A percentile compares a stretch with the other conserved stretches of the same genome.
Evolutionary conservation across 1,284 basidiomycete genomes (phyloP).

Genomic region (Grifola frondosa): DNA sequence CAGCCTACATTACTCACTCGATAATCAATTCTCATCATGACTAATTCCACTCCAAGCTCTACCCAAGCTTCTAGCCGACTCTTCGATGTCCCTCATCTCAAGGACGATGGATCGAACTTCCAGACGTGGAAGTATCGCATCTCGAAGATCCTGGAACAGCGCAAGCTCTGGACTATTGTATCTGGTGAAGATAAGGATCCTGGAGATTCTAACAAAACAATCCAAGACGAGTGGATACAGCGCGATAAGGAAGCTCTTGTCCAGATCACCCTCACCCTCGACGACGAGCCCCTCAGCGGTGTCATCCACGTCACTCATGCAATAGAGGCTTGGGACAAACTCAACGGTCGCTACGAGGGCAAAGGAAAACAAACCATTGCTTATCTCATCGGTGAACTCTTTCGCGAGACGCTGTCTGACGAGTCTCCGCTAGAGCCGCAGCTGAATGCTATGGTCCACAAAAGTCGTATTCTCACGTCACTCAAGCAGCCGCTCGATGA

Average conservation of each 20-base stretch:
- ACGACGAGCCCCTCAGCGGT: constrained; percentile 20
- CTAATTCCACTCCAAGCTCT: neutral
- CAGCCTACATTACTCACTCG: neutral
- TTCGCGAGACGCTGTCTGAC: constrained; percentile 19
- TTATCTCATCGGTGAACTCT: constrained; percentile 22
- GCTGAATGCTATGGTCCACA: constrained; percentile 19
- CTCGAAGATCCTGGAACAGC: constrained; percentile 14
- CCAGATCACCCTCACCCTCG: constrained; percentile 23
- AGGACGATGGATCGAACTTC: constrained; percentile 22
- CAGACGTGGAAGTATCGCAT: constrained; percentile 19
- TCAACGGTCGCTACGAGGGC: constrained; percentile 15
- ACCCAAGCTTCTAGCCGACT: too few species aligned
- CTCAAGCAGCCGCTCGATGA: constrained; percentile 15
- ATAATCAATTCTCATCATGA: neutral
- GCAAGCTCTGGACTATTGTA: constrained; percentile 9
- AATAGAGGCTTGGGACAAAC: constrained; percentile 14
- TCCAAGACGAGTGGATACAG: neutral
- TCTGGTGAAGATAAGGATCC: neutral
- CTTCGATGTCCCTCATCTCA: constrained; percentile 15
- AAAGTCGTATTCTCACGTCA: constrained; percentile 12
- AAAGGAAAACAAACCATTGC: constrained; percentile 21
- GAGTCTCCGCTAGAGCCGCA: constrained; percentile 18
- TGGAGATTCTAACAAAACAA: neutral
- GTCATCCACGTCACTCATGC: constrained; percentile 10
- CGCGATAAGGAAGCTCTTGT: constrained; percentile 13